Evolutionary conservation across 208 protist genomes (phyloP), one percentile per base, ranked within the genome.

Genomic region (Endotrypanum monterogeii): DNA sequence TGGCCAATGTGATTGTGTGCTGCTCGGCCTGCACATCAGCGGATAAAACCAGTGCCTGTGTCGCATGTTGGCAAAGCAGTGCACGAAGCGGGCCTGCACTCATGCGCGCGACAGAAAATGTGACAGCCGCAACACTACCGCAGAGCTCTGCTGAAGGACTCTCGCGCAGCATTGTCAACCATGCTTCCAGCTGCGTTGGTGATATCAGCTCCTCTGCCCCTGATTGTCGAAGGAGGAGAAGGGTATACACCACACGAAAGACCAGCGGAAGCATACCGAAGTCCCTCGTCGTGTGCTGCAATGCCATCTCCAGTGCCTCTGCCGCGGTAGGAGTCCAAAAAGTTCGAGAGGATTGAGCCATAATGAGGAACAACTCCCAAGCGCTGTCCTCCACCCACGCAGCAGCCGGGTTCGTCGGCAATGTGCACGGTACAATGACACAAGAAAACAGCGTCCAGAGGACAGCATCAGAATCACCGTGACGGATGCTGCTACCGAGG

Each of bases 311-410:
- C 63, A 91, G 69, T 20, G 89, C 90, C 54, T 86, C 84, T 39
- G 79, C 80, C 20, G 28, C 35, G 1, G 71, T 71, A 16, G 69
- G 23, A 4, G 16, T n/a, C 8, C 30, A 50, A 68, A 80, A 87
- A 39, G 56, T 50, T 32, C 52, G 67, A 7, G 87, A 82, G 57
- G 63, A 67, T 41, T 82, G 80, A 23, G 68, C 78, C 77, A 95
- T 89, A 11, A 66, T 57, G 20, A 94, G 80, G 0, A 96, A 74
- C 25, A 95, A 67, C 67, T 94, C 92, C 92, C 92, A 96, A 14
- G 85, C 90, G 65, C 85, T 50, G 63, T 96, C 92, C 80, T 95
- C 89, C 28, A 73, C 90, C 84, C 87, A 95, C 32, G 84, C 74
- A 9, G 87, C 81, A n/a, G 90, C 67, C 0, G 76, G 30, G 14